Base-by-base conservation (phyloP, 306 rosid genomes). In the Vigna trinervia region DNA sequence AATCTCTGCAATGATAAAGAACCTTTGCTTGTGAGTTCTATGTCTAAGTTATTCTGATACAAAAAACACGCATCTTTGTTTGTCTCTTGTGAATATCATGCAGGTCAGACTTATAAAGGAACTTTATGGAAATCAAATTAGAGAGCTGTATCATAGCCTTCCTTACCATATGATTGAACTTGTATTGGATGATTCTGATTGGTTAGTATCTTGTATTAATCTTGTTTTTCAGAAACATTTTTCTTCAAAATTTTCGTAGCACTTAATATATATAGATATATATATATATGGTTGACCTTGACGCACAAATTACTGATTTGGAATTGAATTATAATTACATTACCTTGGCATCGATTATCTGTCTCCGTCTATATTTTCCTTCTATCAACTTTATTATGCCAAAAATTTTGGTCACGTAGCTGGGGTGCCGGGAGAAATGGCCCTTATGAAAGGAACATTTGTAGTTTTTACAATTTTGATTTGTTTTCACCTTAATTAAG, bases 101-200 rank as follows among this genome's bases (percentile, higher is more conserved):
- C 84, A 95, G 98, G 98, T 95, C 77, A 86, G 92, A 75, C 97
- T 95, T 66, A 86, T 84, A 83, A 95, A 95, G 90, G 98, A 95
- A 82, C 92, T 95, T 62, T 95, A 90, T 75, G 97, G 98, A 78
- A 90, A 89, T 66, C 98, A 95, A 84, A 92, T 92, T 64, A 78
- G 78, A 71, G 93, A 92, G 85, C 78, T 90, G 80, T 87, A 90
- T 83, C 92, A 89, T 78, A 92, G 92, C 89, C 96, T 95, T 78
- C 89, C 98, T 48, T 90, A 87, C 86, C 90, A 86, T 72, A 87
- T 92, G 89, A 45, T 90, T 8, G 94, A 87, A 76, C 90, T 95
- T 81, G 87, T 81, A 12, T 82, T 86, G 41, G 88, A 82, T 84
- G 96, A 90, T 89, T 88, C 68, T 77, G 96, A 92, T 47, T 88